Base-by-base conservation (phyloP, 1,284 basidiomycete species). In the Sporisorium iseilematis-ciliati region DNA sequence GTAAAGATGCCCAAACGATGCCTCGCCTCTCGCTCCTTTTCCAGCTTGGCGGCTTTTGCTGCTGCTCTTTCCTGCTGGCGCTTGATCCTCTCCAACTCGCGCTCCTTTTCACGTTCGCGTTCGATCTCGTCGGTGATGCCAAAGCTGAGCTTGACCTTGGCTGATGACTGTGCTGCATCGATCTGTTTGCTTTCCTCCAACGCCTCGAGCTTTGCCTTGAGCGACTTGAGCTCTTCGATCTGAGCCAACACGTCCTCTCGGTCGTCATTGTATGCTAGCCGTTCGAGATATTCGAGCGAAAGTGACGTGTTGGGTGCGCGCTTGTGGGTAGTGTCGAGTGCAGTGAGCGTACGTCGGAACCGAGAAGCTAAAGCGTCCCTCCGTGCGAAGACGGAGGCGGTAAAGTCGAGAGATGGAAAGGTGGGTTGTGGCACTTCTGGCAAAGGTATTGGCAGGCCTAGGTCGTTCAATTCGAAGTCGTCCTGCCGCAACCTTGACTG, bases 231-330 rank as follows among this genome's bases (percentile, higher is more conserved):
- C 56, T 80, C 53, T 21, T 74, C 71, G 12, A 78, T 75, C 51
- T 75, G 58, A 23, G 67, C 71, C 23, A 78, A 65, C 33, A 75
- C 70, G 6, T 71, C 43, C 16, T 67, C 63, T 26, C 75, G 57
- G 42, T 82, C 80, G 48, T 82, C 77, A 35, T 75, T 76, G 62
- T 82, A 80, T 7, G 76, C 74, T 18, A 80, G 66, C 6, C 80
- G 66, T 51, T 82, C 80, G 20, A 80, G 65, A 21, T 78, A 71
- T 65, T 82, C 80, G 45, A 78, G 65, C 21, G 73, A 72, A 4
- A 68, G 31, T 4, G 54, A 43, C 6, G 67, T 60, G 49, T 55
- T 57, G n/a, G 79, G 79, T 7, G 79, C 77, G 20, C 67, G 65
- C 35, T 55, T 63, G 49, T 78, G 66, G 4, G 41, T 35, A 8